Evolutionary conservation across 1,139 yeast species (phyloP).

Genomic region (Debaryomyces nepalensis): DNA sequence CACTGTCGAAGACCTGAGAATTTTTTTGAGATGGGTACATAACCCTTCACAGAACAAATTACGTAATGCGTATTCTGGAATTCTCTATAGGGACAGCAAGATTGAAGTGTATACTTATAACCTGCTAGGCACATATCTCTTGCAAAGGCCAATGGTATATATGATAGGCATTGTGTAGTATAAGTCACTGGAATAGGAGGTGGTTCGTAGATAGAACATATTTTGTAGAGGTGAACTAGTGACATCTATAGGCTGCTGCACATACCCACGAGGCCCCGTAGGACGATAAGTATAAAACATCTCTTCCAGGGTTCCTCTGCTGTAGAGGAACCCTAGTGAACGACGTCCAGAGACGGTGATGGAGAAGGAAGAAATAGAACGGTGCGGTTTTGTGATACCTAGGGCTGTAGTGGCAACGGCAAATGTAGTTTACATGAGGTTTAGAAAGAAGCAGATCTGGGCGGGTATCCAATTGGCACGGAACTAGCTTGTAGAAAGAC

Average conservation of each 20-base stretch:
- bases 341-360: no score
- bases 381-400: constrained; percentile 9
- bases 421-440: not conserved
- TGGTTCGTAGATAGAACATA: no score
- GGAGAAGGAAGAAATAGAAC: not conserved
- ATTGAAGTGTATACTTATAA: not conserved
- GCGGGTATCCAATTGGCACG: constrained; percentile 1
- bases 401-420: constrained; percentile 8
- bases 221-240: no score
- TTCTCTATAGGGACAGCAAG: not conserved
- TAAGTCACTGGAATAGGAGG: not conserved
- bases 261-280: no score
- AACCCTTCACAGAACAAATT: constrained; percentile 8
- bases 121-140: not conserved
- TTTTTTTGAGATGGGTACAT: constrained; percentile 11
- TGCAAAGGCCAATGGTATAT: not conserved
- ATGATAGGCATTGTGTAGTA: not conserved
- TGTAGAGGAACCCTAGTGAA: no score
- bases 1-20: constrained; percentile 12
- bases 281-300: no score
- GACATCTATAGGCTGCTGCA: no score
- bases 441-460: not conserved
- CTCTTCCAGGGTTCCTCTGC: no score
- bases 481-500: constrained; percentile 8
- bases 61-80: constrained; percentile 6